A percentile compares a stretch with the other conserved stretches of the same genome.
Conservation (phyloP, 2,329 filamentous ascomycete genomes). For the Penicillium sp. region DNA sequence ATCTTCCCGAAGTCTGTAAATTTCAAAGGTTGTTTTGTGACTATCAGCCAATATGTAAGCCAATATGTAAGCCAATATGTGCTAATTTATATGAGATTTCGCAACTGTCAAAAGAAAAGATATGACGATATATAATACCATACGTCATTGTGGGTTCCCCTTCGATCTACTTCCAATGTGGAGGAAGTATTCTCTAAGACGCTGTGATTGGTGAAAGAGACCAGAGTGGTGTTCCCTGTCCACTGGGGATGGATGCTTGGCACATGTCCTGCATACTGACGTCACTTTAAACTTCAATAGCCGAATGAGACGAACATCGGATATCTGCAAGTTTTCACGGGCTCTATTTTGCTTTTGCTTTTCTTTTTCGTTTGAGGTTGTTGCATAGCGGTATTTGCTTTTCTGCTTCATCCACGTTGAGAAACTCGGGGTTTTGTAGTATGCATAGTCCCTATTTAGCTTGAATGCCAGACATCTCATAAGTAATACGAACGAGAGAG, state of each 20-base stretch:
- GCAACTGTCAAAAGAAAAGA: not conserved
- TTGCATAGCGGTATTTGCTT: too few species aligned
- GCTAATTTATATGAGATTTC: not conserved
- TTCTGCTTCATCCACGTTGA: too few species aligned
- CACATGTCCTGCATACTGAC: not conserved
- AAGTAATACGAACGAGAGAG: not conserved
- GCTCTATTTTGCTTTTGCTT: too few species aligned
- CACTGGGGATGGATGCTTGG: not conserved
- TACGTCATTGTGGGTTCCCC: conserved; percentile 8
- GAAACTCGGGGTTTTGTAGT: not conserved
- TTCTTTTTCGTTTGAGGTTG: too few species aligned
- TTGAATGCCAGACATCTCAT: not conserved
- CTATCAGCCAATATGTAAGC: not conserved
- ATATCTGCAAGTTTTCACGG: not conserved
- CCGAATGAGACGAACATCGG: not conserved
- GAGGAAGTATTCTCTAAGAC: not conserved
- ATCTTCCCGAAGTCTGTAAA: not conserved
- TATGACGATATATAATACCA: not conserved
- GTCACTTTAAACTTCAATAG: not conserved
- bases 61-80: not conserved
- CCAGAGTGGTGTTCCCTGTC: not conserved
- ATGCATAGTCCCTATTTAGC: not conserved
- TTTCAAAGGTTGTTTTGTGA: not conserved
- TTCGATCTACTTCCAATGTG: conserved; percentile 4
- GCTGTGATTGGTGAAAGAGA: not conserved